Base-by-base conservation (phyloP, 257 asterid species). In the Salvia miltiorrhiza region DNA sequence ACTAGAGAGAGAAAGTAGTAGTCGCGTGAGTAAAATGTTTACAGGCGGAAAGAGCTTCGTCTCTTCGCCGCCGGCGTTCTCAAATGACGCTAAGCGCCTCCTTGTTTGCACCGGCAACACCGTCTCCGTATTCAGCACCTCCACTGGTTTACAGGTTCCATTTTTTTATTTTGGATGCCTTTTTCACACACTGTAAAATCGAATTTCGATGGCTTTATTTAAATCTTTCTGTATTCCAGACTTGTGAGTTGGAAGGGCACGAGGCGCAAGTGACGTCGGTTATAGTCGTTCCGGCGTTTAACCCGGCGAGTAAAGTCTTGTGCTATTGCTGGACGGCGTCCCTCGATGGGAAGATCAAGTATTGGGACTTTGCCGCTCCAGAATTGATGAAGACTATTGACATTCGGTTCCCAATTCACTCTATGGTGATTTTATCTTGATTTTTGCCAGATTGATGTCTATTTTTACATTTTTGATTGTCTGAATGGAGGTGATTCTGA, bases 301-400 rank as follows among this genome's bases (percentile, higher is more conserved):
- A 78, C 41, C 82, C 85, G 14, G 87, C 73, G 41, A 83, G 85
- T 65, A 81, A 77, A 70, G 70, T 84, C 4, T 67, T 89, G 73
- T 79, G 82, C 74, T 76, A 84, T 76, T 93, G 99, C 73, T 93
- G 94, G 93, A 93, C 99, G 11, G 72, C 99, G 7, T 90, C 99
- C 30, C 90, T 85, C 32, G 97, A 93, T 81, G 97, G 97, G 23
- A 90, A 87, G 16, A 87, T 93, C 76, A 90, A 71, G 80, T 86
- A 85, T 58, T 93, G 99, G 99, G 96, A 93, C 58, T 93, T 88
- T 40, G 77, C 89, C 2, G 90, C 82, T 28, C 90, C 95, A 8
- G 93, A 87, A 59, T 69, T 83, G 70, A 82, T 90, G 79, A 90
- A 57, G 82, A 87, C 84, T 11, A 80, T 93, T 28, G 75, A 83